Percentiles rank a stretch among this genome's conserved stretches.
These are phyloP conservation scores for Terfezia boudieri DNA, from an alignment of 495 filamentous ascomycete genomes.

Conservation along the genomic window DNA sequence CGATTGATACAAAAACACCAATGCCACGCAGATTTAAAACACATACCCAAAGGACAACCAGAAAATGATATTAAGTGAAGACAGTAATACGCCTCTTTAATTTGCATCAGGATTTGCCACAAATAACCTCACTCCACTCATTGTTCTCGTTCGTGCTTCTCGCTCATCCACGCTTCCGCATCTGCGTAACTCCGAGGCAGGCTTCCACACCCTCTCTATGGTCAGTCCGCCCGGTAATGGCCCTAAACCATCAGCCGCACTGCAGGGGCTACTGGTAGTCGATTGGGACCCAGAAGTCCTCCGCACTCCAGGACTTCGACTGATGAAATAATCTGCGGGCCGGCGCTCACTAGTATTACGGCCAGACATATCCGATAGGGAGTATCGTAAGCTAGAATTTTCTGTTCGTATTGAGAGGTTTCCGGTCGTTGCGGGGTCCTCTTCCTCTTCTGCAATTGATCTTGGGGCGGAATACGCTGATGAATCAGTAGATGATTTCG, in stretches of 20 bases:
- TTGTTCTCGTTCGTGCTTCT: slow-evolving; percentile 59
- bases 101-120: slow-evolving; percentile 72
- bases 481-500: not conserved
- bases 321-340: not conserved
- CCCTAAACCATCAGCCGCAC: slow-evolving; percentile 8
- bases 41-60: too few relatives aligned
- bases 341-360: not conserved
- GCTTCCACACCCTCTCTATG: not conserved
- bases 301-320: too few relatives aligned
- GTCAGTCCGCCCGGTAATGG: slow-evolving; percentile 20
- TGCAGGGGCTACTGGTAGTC: not conserved
- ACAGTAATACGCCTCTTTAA: not conserved
- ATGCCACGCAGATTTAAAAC: too few relatives aligned
- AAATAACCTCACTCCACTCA: slow-evolving; percentile 53
- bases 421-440: not conserved
- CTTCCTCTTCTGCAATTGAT: too few relatives aligned
- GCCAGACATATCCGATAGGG: not conserved
- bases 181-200: slow-evolving; percentile 27
- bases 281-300: not conserved
- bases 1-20: too few relatives aligned
- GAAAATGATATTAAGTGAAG: too few relatives aligned
- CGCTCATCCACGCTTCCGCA: slow-evolving; percentile 80
- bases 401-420: not conserved
- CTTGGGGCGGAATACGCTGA: not conserved
- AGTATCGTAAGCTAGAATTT: not conserved